Conservation (phyloP, 2,329 filamentous ascomycete species). For the Exutisphaerella laricina region DNA sequence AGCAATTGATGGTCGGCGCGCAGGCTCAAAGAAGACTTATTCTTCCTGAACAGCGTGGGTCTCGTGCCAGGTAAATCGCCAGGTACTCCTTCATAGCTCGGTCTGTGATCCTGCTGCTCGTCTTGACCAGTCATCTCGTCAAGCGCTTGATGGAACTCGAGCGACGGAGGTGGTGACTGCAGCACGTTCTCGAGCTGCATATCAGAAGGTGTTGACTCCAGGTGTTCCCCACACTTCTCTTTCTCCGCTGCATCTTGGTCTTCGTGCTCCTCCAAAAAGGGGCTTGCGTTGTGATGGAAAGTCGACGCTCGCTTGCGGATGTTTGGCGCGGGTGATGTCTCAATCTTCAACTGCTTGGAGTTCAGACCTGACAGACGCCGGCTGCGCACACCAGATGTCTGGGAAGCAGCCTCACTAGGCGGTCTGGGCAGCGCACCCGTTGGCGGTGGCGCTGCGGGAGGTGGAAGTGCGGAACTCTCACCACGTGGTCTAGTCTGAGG, state of each 20-base stretch:
- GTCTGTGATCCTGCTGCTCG: conserved; percentile 18
- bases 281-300: conserved; percentile 27
- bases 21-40: conserved; percentile 56
- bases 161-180: conserved; percentile 29
- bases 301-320: conserved; percentile 30
- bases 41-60: conserved; percentile 40
- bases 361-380: conserved; percentile 76
- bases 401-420: conserved; percentile 17
- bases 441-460: conserved; percentile 27
- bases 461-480: conserved; percentile 29
- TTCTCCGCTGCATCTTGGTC: conserved; percentile 14
- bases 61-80: conserved; percentile 21
- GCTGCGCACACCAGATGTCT: conserved; percentile 45
- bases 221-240: conserved; percentile 18
- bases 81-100: conserved; percentile 23
- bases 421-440: conserved; percentile 21
- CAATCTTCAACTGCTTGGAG: conserved; percentile 79
- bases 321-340: conserved; percentile 53
- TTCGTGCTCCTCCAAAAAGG: conserved; percentile 23
- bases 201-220: conserved; percentile 24
- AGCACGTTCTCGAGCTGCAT: conserved; percentile 26
- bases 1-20: conserved; percentile 66
- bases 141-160: conserved; percentile 23
- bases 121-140: conserved; percentile 13
- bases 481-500: conserved; percentile 2